Evolutionary conservation across 768 basidiomycete genomes (phyloP).

Genomic region (Tephrocybe sp.): DNA sequence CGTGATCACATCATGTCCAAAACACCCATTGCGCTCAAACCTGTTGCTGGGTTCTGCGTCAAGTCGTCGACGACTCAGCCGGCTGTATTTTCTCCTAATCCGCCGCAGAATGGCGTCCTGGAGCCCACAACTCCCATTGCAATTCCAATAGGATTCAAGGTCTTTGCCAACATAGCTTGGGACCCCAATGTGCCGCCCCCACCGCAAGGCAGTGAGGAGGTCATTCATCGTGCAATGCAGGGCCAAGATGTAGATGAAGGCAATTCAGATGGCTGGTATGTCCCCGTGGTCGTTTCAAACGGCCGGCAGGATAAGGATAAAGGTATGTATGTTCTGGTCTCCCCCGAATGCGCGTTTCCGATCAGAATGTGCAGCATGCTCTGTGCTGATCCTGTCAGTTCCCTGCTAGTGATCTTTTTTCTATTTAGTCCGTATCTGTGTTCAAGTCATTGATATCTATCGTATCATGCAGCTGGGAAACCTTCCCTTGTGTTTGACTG

Average conservation of each 20-base stretch:
- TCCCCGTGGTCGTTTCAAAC: conserved; percentile 74
- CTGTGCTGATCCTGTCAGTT: conserved; percentile 4
- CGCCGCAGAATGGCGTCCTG: conserved; percentile 20
- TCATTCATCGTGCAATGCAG: conserved; percentile 56
- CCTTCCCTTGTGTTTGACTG: conserved; percentile 73
- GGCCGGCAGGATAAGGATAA: conserved; percentile 66
- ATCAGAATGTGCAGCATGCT: conserved; percentile 1
- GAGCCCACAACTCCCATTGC: conserved; percentile 28
- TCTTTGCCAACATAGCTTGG: conserved; percentile 78
- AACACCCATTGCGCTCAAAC: conserved; percentile 43
- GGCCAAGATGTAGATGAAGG: conserved; percentile 43
- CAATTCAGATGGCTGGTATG: conserved; percentile 50
- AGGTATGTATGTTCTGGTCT: conserved; percentile 41
- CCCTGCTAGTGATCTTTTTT: conserved; percentile 6
- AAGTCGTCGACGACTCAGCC: conserved; percentile 53
- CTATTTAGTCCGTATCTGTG: background rate
- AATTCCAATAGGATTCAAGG: conserved; percentile 52
- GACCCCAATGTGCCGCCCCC: conserved; percentile 69
- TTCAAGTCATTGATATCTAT: conserved; percentile 2
- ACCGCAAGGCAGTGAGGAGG: conserved; percentile 57
- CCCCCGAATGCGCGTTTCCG: conserved; percentile 1
- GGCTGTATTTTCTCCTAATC: conserved; percentile 30
- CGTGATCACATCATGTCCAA: conserved; percentile 20
- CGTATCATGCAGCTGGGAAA: conserved; percentile 55
- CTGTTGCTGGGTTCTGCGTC: conserved; percentile 69